Evolutionary conservation across 129 eudicot genomes (phyloP).

Genomic region (Flaveria robusta): DNA sequence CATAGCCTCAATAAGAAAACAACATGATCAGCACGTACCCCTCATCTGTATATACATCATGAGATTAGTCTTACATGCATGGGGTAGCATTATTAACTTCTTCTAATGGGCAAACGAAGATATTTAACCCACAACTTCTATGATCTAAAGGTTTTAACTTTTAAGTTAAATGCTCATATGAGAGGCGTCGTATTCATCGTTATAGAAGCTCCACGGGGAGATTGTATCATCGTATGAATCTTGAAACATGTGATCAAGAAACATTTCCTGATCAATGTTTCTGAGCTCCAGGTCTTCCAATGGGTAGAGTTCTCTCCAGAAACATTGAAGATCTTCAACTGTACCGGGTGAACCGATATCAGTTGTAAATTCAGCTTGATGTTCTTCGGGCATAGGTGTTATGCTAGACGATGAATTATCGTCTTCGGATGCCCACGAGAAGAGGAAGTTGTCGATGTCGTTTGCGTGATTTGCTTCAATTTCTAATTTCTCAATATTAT

Average conservation of each 20-base stretch:
- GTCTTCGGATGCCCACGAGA: constrained; percentile 5
- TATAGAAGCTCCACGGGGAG: neutral
- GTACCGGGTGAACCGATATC: constrained; percentile 15
- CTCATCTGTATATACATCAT: neutral
- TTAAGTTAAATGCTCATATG: neutral
- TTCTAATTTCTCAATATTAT: neutral
- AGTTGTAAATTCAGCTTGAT: neutral
- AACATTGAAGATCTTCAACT: constrained; percentile 14
- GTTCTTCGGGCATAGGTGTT: neutral
- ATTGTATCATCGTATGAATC: neutral
- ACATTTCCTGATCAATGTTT: neutral
- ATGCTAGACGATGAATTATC: neutral
- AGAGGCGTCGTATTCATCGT: neutral
- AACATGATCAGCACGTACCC: neutral
- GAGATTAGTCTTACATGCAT: neutral
- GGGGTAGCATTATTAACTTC: neutral
- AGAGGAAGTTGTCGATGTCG: neutral
- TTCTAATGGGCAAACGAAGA: neutral
- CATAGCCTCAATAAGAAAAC: neutral
- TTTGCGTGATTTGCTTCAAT: neutral
- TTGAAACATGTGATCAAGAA: neutral
- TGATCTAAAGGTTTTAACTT: neutral
- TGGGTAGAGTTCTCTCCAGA: constrained; percentile 10
- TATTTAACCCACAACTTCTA: neutral
- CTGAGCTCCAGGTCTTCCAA: neutral